These are phyloP conservation scores for Hypoxylon subgilvum DNA, from an alignment of 495 filamentous ascomycete genomes.

Conservation along the genomic window DNA sequence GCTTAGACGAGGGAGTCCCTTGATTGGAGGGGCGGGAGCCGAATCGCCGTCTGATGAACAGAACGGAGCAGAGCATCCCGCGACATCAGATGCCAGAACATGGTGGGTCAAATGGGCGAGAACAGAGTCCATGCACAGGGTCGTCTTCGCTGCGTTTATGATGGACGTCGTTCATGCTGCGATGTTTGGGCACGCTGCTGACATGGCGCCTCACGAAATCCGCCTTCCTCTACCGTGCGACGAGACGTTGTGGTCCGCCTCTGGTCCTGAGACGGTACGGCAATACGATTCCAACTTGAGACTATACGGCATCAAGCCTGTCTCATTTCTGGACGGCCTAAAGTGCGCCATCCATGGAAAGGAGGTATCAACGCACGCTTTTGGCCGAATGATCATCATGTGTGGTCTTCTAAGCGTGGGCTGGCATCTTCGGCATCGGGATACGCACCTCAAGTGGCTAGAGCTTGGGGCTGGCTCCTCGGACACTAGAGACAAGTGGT, in stretches of 20 bases:
- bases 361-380: slow-evolving; percentile 86
- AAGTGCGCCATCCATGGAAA: slow-evolving; percentile 89
- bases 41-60: slow-evolving; percentile 83
- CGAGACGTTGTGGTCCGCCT: slow-evolving; percentile 91
- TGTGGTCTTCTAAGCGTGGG: slow-evolving; percentile 89
- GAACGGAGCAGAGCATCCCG: slow-evolving; percentile 56
- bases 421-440: slow-evolving; percentile 95
- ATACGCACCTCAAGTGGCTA: slow-evolving; percentile 88
- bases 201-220: slow-evolving; percentile 96
- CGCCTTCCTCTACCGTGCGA: slow-evolving; percentile 93
- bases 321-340: slow-evolving; percentile 87
- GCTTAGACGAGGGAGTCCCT: slow-evolving; percentile 88
- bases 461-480: slow-evolving; percentile 69
- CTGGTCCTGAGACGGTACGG: slow-evolving; percentile 81
- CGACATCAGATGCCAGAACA: slow-evolving; percentile 68
- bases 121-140: slow-evolving; percentile 87
- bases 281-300: slow-evolving; percentile 81
- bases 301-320: slow-evolving; percentile 81
- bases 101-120: slow-evolving; percentile 97
- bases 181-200: slow-evolving; percentile 95
- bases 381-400: slow-evolving; percentile 94
- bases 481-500: slow-evolving; percentile 88
- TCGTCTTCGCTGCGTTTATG: slow-evolving; percentile 94
- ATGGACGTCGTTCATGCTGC: slow-evolving; percentile 93
- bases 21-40: slow-evolving; percentile 85